Conservation (phyloP, 495 filamentous ascomycete genomes). For the Usnea hakonensis region DNA sequence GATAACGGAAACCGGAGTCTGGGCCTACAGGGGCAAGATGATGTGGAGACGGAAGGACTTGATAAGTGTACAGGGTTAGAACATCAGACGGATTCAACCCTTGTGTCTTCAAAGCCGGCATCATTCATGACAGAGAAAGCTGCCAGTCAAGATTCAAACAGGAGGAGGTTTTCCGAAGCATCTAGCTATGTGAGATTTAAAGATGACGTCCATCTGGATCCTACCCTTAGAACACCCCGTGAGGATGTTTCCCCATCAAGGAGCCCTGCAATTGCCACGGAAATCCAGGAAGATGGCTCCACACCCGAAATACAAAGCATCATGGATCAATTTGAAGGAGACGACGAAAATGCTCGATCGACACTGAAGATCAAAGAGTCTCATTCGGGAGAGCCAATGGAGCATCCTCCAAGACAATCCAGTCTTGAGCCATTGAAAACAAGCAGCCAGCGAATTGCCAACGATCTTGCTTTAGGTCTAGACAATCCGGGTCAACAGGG, state of each 20-base stretch:
- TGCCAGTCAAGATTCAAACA: too few relatives aligned
- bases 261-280: neutral
- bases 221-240: conserved; percentile 52
- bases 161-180: neutral
- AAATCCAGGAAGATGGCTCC: conserved; percentile 48
- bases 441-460: conserved; percentile 24
- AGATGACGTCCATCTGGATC: conserved; percentile 54
- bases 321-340: conserved; percentile 75
- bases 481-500: neutral
- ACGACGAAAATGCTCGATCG: conserved; percentile 77
- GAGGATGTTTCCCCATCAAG: conserved; percentile 10
- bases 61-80: neutral
- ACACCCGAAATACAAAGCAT: conserved; percentile 90
- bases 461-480: neutral
- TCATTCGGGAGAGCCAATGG: conserved; percentile 51
- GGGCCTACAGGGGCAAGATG: neutral
- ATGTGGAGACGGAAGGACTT: neutral
- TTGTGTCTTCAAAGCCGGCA: neutral
- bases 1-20: neutral
- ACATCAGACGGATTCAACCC: neutral
- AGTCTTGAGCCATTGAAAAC: conserved; percentile 67
- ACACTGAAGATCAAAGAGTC: conserved; percentile 65
- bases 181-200: conserved; percentile 22
- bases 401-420: conserved; percentile 75
- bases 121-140: neutral